Conservation (phyloP, 805 yeast species). For the Yamadazyma paraphyllophila region DNA sequence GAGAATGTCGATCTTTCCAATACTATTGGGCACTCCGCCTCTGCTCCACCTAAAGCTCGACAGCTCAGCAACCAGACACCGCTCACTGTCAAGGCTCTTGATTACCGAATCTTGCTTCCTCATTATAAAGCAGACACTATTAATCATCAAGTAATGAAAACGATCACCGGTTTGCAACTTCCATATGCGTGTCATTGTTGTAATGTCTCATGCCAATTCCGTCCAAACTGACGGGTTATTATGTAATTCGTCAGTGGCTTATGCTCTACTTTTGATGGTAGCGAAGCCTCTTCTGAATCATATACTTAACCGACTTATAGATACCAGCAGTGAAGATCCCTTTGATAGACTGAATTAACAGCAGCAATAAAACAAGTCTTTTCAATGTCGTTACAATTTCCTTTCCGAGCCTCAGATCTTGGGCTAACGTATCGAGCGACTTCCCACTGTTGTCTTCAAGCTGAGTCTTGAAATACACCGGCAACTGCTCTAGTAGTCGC, state of each 20-base stretch:
- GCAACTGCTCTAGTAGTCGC: conserved; percentile 44
- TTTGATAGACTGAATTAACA: conserved; percentile 71
- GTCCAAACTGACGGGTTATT: too few species aligned
- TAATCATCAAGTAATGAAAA: too few species aligned
- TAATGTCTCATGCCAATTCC: too few species aligned
- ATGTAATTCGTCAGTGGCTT: background rate
- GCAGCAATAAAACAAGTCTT: conserved; percentile 62
- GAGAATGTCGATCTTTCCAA: too few species aligned
- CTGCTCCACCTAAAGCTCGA: too few species aligned
- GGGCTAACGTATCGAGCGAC: background rate
- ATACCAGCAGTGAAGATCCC: conserved; percentile 89
- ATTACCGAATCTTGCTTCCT: too few species aligned
- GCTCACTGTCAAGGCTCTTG: too few species aligned
- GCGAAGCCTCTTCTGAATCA: conserved; percentile 60
- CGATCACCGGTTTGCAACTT: too few species aligned
- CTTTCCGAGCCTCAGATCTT: background rate
- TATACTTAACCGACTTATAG: conserved; percentile 65
- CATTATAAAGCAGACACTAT: too few species aligned
- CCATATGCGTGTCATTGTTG: too few species aligned
- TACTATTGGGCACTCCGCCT: too few species aligned
- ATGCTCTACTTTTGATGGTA: conserved; percentile 7
- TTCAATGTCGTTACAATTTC: conserved; percentile 15
- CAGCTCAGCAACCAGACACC: too few species aligned
- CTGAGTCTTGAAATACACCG: conserved; percentile 41
- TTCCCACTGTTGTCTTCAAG: conserved; percentile 23